Conservation (phyloP, 2,329 filamentous ascomycete species). For the Penicillium occitanis region DNA sequence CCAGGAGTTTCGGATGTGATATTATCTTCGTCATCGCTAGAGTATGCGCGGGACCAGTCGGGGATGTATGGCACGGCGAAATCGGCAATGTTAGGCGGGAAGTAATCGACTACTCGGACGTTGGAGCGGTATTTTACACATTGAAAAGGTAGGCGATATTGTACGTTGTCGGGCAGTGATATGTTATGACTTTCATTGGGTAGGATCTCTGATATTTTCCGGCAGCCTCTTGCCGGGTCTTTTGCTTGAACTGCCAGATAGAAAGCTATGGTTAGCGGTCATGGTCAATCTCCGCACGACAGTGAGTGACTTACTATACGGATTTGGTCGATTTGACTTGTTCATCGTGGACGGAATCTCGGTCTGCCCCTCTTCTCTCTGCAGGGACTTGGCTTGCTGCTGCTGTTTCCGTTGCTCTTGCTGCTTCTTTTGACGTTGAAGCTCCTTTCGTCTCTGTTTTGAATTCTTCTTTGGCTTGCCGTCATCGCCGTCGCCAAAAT, state of each 20-base stretch:
- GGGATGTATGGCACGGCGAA: slow-evolving; percentile 60
- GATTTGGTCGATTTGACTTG: slow-evolving; percentile 40
- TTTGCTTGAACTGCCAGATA: slow-evolving; percentile 47
- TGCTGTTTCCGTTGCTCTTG: slow-evolving; percentile 32
- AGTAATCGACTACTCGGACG: slow-evolving; percentile 80
- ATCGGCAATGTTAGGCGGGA: slow-evolving; percentile 66
- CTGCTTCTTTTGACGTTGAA: slow-evolving; percentile 33
- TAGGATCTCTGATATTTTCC: slow-evolving; percentile 51
- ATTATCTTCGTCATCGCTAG: slow-evolving; percentile 29
- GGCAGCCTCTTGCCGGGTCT: slow-evolving; percentile 43
- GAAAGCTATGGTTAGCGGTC: slow-evolving; percentile 18
- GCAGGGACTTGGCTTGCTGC: slow-evolving; percentile 29
- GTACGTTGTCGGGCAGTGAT: slow-evolving; percentile 46
- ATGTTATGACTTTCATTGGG: slow-evolving; percentile 49
- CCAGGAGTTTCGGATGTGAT: not conserved
- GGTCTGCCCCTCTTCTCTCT: slow-evolving; percentile 34
- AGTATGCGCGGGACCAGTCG: slow-evolving; percentile 44
- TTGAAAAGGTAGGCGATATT: slow-evolving; percentile 65
- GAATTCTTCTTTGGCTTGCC: slow-evolving; percentile 38
- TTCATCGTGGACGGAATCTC: slow-evolving; percentile 25
- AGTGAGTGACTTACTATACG: slow-evolving; percentile 35
- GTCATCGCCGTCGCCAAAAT: slow-evolving; percentile 30
- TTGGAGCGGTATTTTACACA: slow-evolving; percentile 68
- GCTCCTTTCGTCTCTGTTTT: slow-evolving; percentile 37
- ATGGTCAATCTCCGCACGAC: not conserved